These are phyloP conservation scores for Solanum hybrid DNA, from an alignment of 305 asterid species.

Conservation along the genomic window DNA sequence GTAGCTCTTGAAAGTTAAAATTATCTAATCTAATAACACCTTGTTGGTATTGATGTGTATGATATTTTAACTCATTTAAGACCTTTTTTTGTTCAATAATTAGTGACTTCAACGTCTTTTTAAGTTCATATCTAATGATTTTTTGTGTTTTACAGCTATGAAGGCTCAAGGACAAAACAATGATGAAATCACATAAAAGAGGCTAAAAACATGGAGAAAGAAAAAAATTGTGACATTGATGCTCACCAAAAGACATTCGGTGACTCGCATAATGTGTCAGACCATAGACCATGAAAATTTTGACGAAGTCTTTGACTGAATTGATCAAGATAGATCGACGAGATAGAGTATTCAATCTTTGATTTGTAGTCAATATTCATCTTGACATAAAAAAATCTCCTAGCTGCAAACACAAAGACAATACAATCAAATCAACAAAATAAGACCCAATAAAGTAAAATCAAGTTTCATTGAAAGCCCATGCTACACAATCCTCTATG, in stretches of 20 bases:
- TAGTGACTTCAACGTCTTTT: neutral
- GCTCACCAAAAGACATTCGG: neutral
- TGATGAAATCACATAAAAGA: neutral
- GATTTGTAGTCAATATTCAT: neutral
- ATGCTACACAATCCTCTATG: neutral
- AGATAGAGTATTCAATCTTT: neutral
- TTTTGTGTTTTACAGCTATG: neutral
- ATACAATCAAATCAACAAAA: neutral
- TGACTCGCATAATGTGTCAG: neutral
- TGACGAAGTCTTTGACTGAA: neutral
- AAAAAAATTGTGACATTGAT: neutral
- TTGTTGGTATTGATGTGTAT: neutral
- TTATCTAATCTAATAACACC: neutral
- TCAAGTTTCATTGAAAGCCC: neutral
- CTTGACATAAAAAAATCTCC: neutral
- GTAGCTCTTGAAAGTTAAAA: neutral
- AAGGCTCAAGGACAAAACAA: neutral
- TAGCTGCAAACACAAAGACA: neutral
- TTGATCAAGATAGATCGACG: neutral
- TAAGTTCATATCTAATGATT: neutral
- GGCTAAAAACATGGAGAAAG: neutral
- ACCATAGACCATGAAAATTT: neutral
- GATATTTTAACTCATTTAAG: neutral
- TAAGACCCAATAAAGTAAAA: neutral
- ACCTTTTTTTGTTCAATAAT: neutral